These are phyloP conservation scores for Cercospora sp. DNA, from an alignment of 2,329 filamentous ascomycete genomes.

Conservation along the genomic window DNA sequence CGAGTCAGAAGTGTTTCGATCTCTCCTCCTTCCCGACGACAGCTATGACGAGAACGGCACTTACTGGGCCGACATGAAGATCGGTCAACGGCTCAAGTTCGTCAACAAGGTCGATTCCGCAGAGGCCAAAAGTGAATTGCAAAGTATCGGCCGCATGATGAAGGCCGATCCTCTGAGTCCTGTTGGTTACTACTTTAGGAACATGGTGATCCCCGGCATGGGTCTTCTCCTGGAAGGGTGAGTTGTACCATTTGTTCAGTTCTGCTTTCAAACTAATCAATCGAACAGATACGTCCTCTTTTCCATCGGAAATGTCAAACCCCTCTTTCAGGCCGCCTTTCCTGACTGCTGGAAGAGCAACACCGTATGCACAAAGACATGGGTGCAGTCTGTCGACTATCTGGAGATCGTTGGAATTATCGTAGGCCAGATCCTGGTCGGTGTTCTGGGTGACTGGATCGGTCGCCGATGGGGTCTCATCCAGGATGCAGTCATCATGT, in stretches of 20 bases:
- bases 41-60: constrained; percentile 77
- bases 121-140: constrained; percentile 69
- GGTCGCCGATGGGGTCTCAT: constrained; percentile 94
- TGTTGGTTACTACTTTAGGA: constrained; percentile 81
- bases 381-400: constrained; percentile 83
- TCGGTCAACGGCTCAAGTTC: constrained; percentile 70
- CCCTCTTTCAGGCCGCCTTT: constrained; percentile 76
- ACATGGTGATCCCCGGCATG: constrained; percentile 88
- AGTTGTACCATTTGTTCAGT: constrained; percentile 27
- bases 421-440: constrained; percentile 84
- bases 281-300: constrained; percentile 78
- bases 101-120: constrained; percentile 70
- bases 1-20: constrained; percentile 69
- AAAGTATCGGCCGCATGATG: constrained; percentile 71
- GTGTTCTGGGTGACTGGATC: constrained; percentile 76
- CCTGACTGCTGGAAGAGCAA: constrained; percentile 67
- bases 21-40: constrained; percentile 84
- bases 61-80: constrained; percentile 89
- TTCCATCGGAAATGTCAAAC: constrained; percentile 90
- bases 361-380: constrained; percentile 71
- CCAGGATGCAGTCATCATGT: constrained; percentile 93
- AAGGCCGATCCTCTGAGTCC: constrained; percentile 85
- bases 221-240: constrained; percentile 85
- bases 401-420: constrained; percentile 95
- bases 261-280: background rate